phyloP scores from a whole-genome alignment of 1,284 basidiomycete genomes.

The Tranzscheliella williamsii region DNA sequence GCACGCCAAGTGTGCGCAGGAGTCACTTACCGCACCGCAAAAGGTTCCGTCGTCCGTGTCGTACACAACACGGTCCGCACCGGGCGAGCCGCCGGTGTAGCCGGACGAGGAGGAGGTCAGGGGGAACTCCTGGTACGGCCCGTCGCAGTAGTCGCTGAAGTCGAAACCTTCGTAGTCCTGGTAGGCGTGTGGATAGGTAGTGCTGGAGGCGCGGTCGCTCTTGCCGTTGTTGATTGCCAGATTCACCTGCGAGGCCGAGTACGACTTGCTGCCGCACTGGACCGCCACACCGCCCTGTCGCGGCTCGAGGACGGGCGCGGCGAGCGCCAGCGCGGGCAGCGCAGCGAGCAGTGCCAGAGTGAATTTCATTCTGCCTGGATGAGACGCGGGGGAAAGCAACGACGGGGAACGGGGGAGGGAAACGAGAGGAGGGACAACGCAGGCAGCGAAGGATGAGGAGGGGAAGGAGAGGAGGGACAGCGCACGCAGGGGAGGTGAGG shows the following conservation, averaged over 20 bases:
- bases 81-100: constrained; percentile 47
- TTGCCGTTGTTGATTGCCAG: constrained; percentile 36
- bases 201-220: constrained; percentile 14
- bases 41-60: constrained; percentile 21
- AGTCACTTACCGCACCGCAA: constrained; percentile 38
- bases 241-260: constrained; percentile 31
- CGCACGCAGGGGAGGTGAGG: no score
- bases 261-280: constrained; percentile 32
- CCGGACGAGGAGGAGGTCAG: constrained; percentile 4
- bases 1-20: background rate
- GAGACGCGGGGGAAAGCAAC: background rate
- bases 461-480: no score
- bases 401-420: background rate
- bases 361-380: constrained; percentile 34
- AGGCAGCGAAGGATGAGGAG: no score
- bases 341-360: constrained; percentile 25
- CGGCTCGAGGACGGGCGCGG: constrained; percentile 29
- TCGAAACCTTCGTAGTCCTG: constrained; percentile 41
- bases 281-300: constrained; percentile 35
- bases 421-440: background rate
- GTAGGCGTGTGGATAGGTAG: constrained; percentile 41
- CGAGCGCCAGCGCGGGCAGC: constrained; percentile 24
- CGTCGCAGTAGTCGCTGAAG: constrained; percentile 43
- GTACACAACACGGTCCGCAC: constrained; percentile 46
- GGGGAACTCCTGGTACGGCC: constrained; percentile 32